Percentiles rank a stretch among this genome's conserved stretches.
These are phyloP conservation scores for Tuber calosporum DNA, from an alignment of 495 filamentous ascomycete genomes.

Conservation along the genomic window DNA sequence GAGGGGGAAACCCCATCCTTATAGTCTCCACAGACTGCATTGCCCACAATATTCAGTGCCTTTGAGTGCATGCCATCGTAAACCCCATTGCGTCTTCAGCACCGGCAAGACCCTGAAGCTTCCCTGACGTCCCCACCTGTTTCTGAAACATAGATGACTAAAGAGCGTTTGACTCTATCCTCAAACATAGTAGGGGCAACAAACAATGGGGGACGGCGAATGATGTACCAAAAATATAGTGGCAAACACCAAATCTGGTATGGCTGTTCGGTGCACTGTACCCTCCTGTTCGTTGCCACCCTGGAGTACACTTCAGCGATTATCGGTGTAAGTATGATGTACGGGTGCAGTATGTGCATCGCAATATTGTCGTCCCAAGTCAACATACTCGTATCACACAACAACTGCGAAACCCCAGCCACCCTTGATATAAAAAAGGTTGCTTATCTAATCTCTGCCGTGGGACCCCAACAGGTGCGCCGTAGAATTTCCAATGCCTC, in stretches of 20 bases:
- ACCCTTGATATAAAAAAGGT: background rate
- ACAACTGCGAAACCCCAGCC: background rate
- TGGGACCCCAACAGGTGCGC: background rate
- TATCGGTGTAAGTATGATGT: background rate
- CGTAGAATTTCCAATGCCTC: background rate
- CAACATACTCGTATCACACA: too few species aligned
- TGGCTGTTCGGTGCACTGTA: too few species aligned
- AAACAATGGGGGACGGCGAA: too few species aligned
- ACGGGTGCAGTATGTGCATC: too few species aligned
- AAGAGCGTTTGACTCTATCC: background rate
- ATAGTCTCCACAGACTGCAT: background rate
- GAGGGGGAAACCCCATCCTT: background rate
- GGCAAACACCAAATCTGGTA: too few species aligned
- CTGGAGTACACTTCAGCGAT: too few species aligned
- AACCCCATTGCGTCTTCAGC: background rate
- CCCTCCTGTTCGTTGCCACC: too few species aligned
- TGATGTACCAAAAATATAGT: too few species aligned
- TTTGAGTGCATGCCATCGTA: background rate
- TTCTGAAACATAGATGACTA: background rate
- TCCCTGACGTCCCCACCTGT: background rate
- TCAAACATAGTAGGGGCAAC: too few species aligned
- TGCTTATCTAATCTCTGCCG: background rate
- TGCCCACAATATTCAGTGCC: background rate
- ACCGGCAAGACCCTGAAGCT: background rate
- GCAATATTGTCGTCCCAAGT: background rate